Percentiles rank a stretch among this genome's conserved stretches.
phyloP scores from a whole-genome alignment of 805 yeast species.

The Candida pseudofarinosa region DNA sequence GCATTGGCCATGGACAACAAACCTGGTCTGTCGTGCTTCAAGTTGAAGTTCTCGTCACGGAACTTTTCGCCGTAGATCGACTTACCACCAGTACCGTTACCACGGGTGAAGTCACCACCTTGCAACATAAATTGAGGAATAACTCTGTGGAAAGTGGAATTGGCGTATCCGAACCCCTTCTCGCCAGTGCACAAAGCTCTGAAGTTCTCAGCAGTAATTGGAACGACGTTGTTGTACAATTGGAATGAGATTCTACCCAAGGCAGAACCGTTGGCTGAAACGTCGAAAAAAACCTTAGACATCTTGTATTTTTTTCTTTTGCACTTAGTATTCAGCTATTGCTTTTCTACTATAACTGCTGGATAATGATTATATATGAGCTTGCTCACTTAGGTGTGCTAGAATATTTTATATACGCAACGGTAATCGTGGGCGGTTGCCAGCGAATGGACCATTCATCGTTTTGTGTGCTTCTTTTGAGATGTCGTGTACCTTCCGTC shows the following conservation, averaged over 20 bases:
- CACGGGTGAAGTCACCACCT: slow-evolving; percentile 56
- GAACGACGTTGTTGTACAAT: slow-evolving; percentile 50
- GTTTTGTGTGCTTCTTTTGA: background rate
- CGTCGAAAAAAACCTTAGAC: slow-evolving; percentile 79
- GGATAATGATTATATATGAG: background rate
- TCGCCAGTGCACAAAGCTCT: slow-evolving; percentile 85
- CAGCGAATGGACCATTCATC: background rate
- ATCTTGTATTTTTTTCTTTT: slow-evolving; percentile 21
- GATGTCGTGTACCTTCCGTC: background rate
- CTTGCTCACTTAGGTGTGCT: background rate
- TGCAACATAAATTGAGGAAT: slow-evolving; percentile 96
- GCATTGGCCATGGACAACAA: slow-evolving; percentile 89
- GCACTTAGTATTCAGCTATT: background rate
- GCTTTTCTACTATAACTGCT: background rate
- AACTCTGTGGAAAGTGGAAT: slow-evolving; percentile 92
- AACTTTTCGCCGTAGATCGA: slow-evolving; percentile 73
- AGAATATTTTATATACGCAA: background rate
- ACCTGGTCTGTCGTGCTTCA: slow-evolving; percentile 76
- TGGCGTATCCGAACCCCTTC: slow-evolving; percentile 88
- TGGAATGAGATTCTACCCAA: slow-evolving; percentile 84
- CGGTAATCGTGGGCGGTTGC: background rate
- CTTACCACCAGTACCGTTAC: slow-evolving; percentile 92
- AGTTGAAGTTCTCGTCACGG: slow-evolving; percentile 63
- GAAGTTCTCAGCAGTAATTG: slow-evolving; percentile 79
- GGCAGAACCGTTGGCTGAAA: slow-evolving; percentile 68